Percentiles rank a stretch among this genome's conserved stretches.
phyloP scores from a whole-genome alignment of 768 basidiomycete genomes.

The Auricularia cornea region DNA sequence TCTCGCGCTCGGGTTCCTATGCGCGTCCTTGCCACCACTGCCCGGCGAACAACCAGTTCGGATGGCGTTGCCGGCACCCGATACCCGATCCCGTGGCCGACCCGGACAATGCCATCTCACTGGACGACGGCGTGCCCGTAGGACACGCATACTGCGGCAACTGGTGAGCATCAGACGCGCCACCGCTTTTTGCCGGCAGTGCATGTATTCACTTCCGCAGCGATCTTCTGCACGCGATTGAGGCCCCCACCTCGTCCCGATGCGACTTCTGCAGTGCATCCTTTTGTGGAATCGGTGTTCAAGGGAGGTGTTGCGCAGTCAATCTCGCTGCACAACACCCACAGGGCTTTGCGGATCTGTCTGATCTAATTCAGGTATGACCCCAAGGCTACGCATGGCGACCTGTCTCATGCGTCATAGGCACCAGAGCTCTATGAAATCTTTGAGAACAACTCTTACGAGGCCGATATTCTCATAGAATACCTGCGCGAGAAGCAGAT shows the following conservation, averaged over 20 bases:
- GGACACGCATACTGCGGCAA: constrained; percentile 78
- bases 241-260: constrained; percentile 68
- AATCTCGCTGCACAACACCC: constrained; percentile 54
- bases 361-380: constrained; percentile 62
- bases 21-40: constrained; percentile 80
- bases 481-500: constrained; percentile 57
- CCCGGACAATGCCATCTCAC: constrained; percentile 63
- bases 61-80: constrained; percentile 77
- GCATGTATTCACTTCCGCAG: constrained; percentile 25
- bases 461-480: constrained; percentile 80
- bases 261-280: constrained; percentile 78
- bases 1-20: constrained; percentile 53
- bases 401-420: too few relatives aligned
- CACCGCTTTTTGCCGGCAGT: neutral
- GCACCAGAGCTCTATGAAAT: constrained; percentile 53
- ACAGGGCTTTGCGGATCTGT: constrained; percentile 55
- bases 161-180: constrained; percentile 39
- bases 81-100: constrained; percentile 64
- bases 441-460: constrained; percentile 68
- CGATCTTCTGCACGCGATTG: constrained; percentile 64
- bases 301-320: constrained; percentile 59
- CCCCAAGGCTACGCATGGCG: too few relatives aligned
- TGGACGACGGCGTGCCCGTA: constrained; percentile 70
- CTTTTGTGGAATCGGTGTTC: constrained; percentile 77
- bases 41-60: constrained; percentile 54